Evolutionary conservation across 768 basidiomycete species (phyloP), one percentile per base, ranked within the genome.

Genomic region (Russula olivacea): DNA sequence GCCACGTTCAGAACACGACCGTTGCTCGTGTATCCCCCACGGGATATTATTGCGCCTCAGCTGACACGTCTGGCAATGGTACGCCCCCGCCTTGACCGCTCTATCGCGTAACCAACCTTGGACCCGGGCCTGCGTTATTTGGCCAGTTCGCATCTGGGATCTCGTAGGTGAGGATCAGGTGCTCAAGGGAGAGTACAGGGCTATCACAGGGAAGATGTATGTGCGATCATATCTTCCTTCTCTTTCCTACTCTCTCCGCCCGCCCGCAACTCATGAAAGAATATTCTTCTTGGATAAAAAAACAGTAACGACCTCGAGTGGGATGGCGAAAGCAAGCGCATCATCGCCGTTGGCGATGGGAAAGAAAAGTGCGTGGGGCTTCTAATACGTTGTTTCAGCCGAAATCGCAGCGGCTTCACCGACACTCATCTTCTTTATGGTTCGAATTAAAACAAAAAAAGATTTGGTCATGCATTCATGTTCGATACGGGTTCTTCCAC

Each of bases 321-420:
- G 96, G 96, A 98, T 70, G 90, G 89, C 1, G 96, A 98, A 74
- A 92, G 89, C 71, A 96, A 97, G 73, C 83, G 96, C n/a, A 89
- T 98, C 61, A 89, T 98, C 54, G 91, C 88, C 8, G 95, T 91
- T 14, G 96, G 96, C 58, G 92, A 96, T 67, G 94, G 94, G 40
- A 81, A 86, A 63, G 95, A 94, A 70, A 92, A 89, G 92, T 93
- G 58, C 49, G 73, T 64, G 10, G 10, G 21, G 25, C 15, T 47
- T n/a, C 4, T 19, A 30, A 28, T 28, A 41, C 38, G 23, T 40
- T 4, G 11, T 8, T 8, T 55, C 54, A 23, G n/a, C 6, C 54
- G 19, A 40, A 25, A 41, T 40, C 38, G 36, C 40, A 55, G 40
- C 53, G 40, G 53, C 15, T 41, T 55, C 25, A 17, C 54, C 23